Base-by-base conservation (phyloP, 2,329 filamentous ascomycete species). In the Cladophialophora exuberans region DNA sequence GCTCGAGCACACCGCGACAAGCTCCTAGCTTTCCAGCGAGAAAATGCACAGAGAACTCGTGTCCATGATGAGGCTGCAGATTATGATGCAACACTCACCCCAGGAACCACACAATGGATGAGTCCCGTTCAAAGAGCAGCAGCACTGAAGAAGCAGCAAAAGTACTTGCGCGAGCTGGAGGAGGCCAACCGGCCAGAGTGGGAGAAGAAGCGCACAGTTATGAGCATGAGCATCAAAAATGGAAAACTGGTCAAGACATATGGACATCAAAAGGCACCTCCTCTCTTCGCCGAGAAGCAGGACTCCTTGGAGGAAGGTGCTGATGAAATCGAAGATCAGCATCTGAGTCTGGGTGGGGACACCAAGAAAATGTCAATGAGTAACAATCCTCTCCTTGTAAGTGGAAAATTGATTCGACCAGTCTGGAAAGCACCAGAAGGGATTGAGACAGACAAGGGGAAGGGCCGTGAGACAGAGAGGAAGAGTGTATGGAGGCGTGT, bases 31-130 rank as follows among this genome's bases (percentile, higher is more conserved):
- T 96, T 90, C 69, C 92, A 97, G 69, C 85, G 89, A 1, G 86
- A 96, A 65, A 96, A 96, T 62, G 90, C 90, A 0, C 83, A 83
- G 56, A 80, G 92, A 38, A 97, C 92, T 1, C 89, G 86, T 13
- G 87, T 97, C 13, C 83, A 90, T 31, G 92, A 97, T 65, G 91
- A 96, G 73, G 91, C 90, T 0, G 84, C 86, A 1, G 86, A 89
- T 66, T 87, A 83, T 61, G 86, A 89, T 62, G 56, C 57, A 26
- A 83, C 83, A 0, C 83, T 85, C 0, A 74, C 72, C 49, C 73
- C 76, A 26, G 83, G 84, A 4, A 78, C 82, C 3, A 90, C 83
- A 63, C 87, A 94, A 75, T 96, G 91, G 91, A 88, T 90, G 45
- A 90, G 78, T 13, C 90, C 91, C 0, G 85, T 89, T 60, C 90